phyloP scores from a whole-genome alignment of 2,329 filamentous ascomycete species.

The Endoconidiophora laricicola region DNA sequence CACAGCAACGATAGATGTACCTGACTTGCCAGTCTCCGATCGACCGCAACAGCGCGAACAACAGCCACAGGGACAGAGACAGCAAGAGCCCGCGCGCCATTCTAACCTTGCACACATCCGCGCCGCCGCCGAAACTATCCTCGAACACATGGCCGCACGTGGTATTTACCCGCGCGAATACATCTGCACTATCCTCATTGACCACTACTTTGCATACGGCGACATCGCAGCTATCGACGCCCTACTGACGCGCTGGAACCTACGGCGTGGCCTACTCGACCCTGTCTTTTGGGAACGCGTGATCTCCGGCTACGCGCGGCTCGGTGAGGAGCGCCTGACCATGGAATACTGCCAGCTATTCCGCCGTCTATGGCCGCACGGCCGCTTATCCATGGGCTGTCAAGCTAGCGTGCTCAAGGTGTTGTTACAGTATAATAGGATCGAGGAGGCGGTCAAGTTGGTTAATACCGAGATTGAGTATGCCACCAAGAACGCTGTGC shows the following conservation, averaged over 20 bases:
- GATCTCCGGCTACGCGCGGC: conserved; percentile 46
- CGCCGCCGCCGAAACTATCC: conserved; percentile 26
- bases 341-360: conserved; percentile 26
- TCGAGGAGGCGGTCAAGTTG: conserved; percentile 19
- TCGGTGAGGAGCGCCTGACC: conserved; percentile 33
- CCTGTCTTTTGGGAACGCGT: conserved; percentile 53
- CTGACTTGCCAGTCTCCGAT: no score
- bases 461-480: conserved; percentile 18
- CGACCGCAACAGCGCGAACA: no score
- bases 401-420: conserved; percentile 27
- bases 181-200: conserved; percentile 59
- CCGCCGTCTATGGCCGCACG: conserved; percentile 27
- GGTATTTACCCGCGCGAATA: conserved; percentile 40
- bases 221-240: conserved; percentile 41
- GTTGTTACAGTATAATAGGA: conserved; percentile 17
- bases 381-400: conserved; percentile 24
- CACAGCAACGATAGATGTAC: no score
- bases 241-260: conserved; percentile 41
- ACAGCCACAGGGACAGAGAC: no score
- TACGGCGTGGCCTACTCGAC: conserved; percentile 27
- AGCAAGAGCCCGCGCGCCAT: no score
- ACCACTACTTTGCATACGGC: conserved; percentile 43
- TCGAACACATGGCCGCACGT: conserved; percentile 41
- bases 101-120: conserved; percentile 11
- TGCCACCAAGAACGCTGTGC: conserved; percentile 13